Evolutionary conservation across 306 rosid genomes (phyloP).

Genomic region (Cyclanthera cordifolia): DNA sequence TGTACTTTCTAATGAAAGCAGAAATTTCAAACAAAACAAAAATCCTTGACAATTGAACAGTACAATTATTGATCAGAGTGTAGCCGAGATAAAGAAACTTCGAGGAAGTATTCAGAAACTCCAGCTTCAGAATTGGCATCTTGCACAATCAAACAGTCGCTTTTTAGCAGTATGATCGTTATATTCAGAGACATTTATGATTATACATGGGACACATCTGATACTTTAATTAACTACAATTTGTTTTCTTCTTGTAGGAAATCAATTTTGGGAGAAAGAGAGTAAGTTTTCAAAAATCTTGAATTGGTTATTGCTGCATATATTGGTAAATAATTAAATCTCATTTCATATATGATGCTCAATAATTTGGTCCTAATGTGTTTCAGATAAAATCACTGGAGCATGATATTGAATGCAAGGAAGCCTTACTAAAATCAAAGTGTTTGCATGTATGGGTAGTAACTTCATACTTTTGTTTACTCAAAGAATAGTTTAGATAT

Average conservation of each 20-base stretch:
- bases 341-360: not conserved
- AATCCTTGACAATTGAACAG: conserved; percentile 33
- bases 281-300: conserved; percentile 29
- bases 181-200: not conserved
- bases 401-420: conserved; percentile 61
- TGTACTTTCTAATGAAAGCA: not conserved
- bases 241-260: conserved; percentile 39
- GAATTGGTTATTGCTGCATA: not conserved
- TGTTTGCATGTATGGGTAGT: conserved; percentile 31
- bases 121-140: conserved; percentile 71
- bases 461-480: not conserved
- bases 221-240: not conserved
- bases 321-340: not conserved
- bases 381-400: conserved; percentile 56
- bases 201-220: not conserved
- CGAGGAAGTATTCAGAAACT: conserved; percentile 52
- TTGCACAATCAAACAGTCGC: conserved; percentile 69
- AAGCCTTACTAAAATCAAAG: conserved; percentile 51
- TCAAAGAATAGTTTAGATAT: not conserved
- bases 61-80: conserved; percentile 48
- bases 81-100: conserved; percentile 52
- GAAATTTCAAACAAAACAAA: not conserved
- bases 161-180: conserved; percentile 47
- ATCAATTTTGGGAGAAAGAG: conserved; percentile 63
- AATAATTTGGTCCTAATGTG: conserved; percentile 5